Evolutionary conservation across 768 basidiomycete species (phyloP).

Genomic region (Clavaria fumosa): DNA sequence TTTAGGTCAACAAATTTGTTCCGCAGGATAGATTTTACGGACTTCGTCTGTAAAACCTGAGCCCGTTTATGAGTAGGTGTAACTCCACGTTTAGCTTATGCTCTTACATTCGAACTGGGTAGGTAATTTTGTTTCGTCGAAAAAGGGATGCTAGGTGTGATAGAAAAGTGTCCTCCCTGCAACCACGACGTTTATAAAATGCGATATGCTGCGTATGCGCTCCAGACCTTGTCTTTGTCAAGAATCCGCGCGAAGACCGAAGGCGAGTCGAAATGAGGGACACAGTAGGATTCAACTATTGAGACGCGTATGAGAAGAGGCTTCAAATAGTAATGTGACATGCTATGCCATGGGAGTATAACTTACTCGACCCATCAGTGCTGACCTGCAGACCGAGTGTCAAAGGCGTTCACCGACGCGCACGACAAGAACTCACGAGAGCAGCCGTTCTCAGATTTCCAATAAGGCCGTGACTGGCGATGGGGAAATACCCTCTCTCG

Average conservation of each 20-base stretch:
- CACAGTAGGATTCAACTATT: slow-evolving; percentile 35
- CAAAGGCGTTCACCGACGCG: background rate
- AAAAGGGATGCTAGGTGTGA: slow-evolving; percentile 56
- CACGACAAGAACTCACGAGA: slow-evolving; percentile 17
- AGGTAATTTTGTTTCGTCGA: slow-evolving; percentile 72
- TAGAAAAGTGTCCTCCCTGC: slow-evolving; percentile 85
- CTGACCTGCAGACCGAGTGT: slow-evolving; percentile 29
- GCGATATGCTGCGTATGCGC: background rate
- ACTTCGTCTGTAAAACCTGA: slow-evolving; percentile 74
- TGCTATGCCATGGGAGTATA: background rate
- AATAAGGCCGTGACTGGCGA: too few species aligned
- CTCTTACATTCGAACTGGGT: slow-evolving; percentile 58
- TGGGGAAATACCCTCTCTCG: too few species aligned
- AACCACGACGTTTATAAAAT: background rate
- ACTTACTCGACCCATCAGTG: slow-evolving; percentile 64
- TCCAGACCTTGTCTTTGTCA: slow-evolving; percentile 56
- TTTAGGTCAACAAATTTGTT: background rate
- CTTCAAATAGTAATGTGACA: too few species aligned
- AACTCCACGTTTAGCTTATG: too few species aligned
- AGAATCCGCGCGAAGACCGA: slow-evolving; percentile 83
- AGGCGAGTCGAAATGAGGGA: slow-evolving; percentile 32
- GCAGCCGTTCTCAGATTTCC: slow-evolving; percentile 78
- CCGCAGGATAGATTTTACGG: slow-evolving; percentile 1
- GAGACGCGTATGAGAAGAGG: too few species aligned
- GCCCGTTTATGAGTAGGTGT: too few species aligned